phyloP scores from a whole-genome alignment of 192 early-diverging fungal species.

The Entophlyctis helioformis region DNA sequence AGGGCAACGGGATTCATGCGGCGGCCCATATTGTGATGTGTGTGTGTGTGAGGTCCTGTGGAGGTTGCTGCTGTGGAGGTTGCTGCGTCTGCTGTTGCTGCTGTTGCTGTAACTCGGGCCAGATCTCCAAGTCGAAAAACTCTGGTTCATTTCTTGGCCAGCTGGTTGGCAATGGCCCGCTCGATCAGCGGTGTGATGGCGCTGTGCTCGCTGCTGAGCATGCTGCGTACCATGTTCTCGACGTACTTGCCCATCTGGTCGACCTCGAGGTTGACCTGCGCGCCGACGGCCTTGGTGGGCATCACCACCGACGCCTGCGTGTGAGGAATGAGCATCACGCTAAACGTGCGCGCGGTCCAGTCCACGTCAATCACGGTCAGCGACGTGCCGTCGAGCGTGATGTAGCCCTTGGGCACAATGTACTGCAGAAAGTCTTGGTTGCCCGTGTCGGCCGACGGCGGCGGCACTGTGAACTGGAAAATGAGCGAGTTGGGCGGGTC shows the following conservation, averaged over 20 bases:
- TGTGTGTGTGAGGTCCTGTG: too few species aligned
- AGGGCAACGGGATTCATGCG: conserved; percentile 33
- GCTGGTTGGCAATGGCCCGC: too few species aligned
- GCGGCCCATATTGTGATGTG: too few species aligned
- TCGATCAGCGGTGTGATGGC: too few species aligned
- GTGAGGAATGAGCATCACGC: conserved; percentile 93
- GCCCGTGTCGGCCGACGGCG: conserved; percentile 1
- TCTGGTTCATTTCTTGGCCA: too few species aligned
- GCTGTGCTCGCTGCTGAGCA: too few species aligned
- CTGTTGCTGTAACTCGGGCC: too few species aligned
- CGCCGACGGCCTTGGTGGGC: conserved; percentile 57
- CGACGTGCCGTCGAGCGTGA: conserved; percentile 87
- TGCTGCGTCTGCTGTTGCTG: too few species aligned
- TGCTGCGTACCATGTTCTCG: conserved; percentile 60
- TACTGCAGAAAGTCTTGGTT: conserved; percentile 54
- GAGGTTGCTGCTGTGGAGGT: too few species aligned
- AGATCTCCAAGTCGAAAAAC: too few species aligned
- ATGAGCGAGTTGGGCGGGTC: conserved; percentile 80
- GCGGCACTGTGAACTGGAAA: conserved; percentile 53
- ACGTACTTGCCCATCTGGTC: conserved; percentile 98
- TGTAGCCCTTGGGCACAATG: conserved; percentile 92
- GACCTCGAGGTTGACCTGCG: conserved; percentile 86
- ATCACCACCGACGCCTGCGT: conserved; percentile 78
- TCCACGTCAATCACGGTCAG: conserved; percentile 89
- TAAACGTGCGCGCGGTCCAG: conserved; percentile 58